Percentiles rank a stretch among this genome's conserved stretches.
These are phyloP conservation scores for Russula compacta DNA, from an alignment of 768 basidiomycete genomes.

Conservation along the genomic window DNA sequence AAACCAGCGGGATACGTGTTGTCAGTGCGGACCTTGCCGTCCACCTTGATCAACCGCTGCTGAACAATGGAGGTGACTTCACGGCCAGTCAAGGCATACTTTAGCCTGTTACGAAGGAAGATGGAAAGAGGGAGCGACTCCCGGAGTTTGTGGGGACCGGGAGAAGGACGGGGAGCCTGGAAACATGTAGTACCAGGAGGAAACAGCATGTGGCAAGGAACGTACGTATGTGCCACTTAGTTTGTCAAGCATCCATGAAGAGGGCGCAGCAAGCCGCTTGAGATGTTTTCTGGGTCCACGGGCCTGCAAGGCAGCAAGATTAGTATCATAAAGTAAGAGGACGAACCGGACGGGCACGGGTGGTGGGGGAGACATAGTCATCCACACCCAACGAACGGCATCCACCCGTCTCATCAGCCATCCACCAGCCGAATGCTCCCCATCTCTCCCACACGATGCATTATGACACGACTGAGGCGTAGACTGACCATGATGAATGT, in stretches of 20 bases:
- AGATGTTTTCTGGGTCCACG: constrained; percentile 99
- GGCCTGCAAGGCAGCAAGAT: constrained; percentile 44
- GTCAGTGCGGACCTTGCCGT: constrained; percentile 97
- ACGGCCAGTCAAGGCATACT: constrained; percentile 95
- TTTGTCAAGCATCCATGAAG: constrained; percentile 99
- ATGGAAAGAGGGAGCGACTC: constrained; percentile 96
- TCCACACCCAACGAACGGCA: constrained; percentile 24
- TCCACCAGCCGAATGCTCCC: constrained; percentile 1
- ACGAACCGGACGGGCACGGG: constrained; percentile 5
- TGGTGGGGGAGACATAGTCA: constrained; percentile 17
- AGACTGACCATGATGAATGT: constrained; percentile 31
- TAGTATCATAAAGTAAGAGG: constrained; percentile 17
- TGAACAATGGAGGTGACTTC: constrained; percentile 94
- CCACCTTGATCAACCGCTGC: constrained; percentile 97
- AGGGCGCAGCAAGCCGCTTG: constrained; percentile 95
- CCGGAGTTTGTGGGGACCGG: constrained; percentile 98
- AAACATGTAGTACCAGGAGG: constrained; percentile 1
- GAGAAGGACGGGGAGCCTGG: constrained; percentile 91
- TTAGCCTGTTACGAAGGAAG: constrained; percentile 98
- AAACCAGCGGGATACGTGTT: constrained; percentile 95
- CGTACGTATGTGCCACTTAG: constrained; percentile 88
- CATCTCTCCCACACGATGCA: not conserved
- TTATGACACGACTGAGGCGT: not conserved
- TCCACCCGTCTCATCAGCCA: constrained; percentile 24
- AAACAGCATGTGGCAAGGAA: constrained; percentile 7